phyloP scores from a whole-genome alignment of 306 rosid species.

The Bauhinia variegata region DNA sequence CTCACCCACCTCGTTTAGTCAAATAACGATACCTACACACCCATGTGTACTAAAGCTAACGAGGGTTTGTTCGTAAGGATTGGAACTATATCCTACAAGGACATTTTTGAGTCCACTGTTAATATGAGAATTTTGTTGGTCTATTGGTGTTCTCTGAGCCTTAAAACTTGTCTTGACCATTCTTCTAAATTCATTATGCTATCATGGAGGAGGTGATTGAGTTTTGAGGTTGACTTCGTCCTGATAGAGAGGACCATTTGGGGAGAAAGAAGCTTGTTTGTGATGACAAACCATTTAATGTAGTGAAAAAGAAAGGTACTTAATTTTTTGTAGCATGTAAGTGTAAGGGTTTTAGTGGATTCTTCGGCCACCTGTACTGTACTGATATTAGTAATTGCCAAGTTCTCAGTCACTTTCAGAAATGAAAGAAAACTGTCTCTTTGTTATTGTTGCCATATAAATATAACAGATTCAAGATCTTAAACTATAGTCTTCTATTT shows the following conservation, averaged over 20 bases:
- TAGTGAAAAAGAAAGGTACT: slow-evolving; percentile 44
- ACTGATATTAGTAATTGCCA: neutral
- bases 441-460: neutral
- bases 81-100: too few relatives aligned
- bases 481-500: too few relatives aligned
- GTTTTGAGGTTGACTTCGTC: slow-evolving; percentile 42
- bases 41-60: too few relatives aligned
- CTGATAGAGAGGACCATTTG: slow-evolving; percentile 37
- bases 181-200: neutral
- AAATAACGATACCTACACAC: too few relatives aligned
- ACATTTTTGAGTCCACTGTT: too few relatives aligned
- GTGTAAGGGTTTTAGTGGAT: neutral
- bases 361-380: neutral
- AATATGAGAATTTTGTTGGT: too few relatives aligned
- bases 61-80: too few relatives aligned
- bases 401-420: slow-evolving; percentile 5
- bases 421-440: neutral
- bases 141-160: too few relatives aligned
- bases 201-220: slow-evolving; percentile 10
- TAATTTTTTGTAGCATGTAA: slow-evolving; percentile 35
- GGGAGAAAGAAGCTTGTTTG: slow-evolving; percentile 20
- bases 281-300: slow-evolving; percentile 27
- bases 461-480: too few relatives aligned
- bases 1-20: slow-evolving; percentile 14
- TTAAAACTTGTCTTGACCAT: too few relatives aligned